Conservation (phyloP, 306 rosid species). For the Psophocarpus tetragonolobus region DNA sequence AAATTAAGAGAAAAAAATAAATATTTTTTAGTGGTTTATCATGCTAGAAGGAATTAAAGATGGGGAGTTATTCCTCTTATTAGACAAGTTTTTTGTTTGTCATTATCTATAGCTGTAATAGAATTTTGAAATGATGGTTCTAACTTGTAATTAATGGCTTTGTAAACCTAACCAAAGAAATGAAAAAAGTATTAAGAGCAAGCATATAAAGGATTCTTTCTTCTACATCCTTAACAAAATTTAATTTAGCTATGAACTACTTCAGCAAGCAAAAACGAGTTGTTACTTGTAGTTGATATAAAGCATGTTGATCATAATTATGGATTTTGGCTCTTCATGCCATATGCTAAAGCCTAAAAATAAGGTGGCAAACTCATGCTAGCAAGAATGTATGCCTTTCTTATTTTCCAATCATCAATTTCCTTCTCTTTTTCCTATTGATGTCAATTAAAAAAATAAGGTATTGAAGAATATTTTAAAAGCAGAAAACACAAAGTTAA, state of each 20-base stretch:
- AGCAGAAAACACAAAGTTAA: slow-evolving; percentile 27
- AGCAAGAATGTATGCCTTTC: slow-evolving; percentile 69
- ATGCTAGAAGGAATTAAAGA: background rate
- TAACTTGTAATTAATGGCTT: background rate
- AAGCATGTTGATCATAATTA: slow-evolving; percentile 72
- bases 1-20: no score
- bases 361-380: slow-evolving; percentile 82
- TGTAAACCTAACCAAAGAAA: slow-evolving; percentile 61
- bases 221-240: slow-evolving; percentile 58
- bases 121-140: slow-evolving; percentile 6
- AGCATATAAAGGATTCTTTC: slow-evolving; percentile 84
- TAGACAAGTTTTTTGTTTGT: background rate
- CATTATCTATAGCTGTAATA: background rate
- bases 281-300: slow-evolving; percentile 68
- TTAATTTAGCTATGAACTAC: slow-evolving; percentile 66
- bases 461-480: slow-evolving; percentile 4
- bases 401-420: slow-evolving; percentile 84
- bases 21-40: slow-evolving; percentile 25
- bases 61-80: slow-evolving; percentile 7
- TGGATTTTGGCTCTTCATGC: slow-evolving; percentile 65
- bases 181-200: slow-evolving; percentile 72
- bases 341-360: slow-evolving; percentile 89
- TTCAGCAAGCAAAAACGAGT: slow-evolving; percentile 78
- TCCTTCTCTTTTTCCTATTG: slow-evolving; percentile 79
- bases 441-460: slow-evolving; percentile 27